phyloP scores from a whole-genome alignment of 1,139 yeast species.

The Kodamaea alishanica region DNA sequence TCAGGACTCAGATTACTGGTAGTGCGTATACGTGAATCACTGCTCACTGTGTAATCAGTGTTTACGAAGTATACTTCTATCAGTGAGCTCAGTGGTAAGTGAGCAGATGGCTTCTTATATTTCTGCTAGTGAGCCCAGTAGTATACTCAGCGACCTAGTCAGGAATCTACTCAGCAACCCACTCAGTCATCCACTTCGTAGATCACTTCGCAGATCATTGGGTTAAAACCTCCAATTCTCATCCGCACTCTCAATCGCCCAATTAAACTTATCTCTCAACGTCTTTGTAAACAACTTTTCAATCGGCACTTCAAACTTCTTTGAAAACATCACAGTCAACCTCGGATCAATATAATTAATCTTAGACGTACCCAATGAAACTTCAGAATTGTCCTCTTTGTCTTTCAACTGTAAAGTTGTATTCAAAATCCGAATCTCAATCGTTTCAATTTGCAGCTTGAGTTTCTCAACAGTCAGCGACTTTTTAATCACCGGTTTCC shows the following conservation, averaged over 20 bases:
- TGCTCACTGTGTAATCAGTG: too few species aligned
- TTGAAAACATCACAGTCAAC: conserved; percentile 83
- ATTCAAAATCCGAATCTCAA: conserved; percentile 68
- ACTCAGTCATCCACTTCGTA: too few species aligned
- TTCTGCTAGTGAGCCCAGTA: too few species aligned
- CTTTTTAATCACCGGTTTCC: conserved; percentile 55
- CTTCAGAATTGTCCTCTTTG: conserved; percentile 91
- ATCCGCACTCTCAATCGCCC: conserved; percentile 94
- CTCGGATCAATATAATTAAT: conserved; percentile 95
- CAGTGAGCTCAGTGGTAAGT: too few species aligned
- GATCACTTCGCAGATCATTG: too few species aligned
- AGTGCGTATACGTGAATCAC: too few species aligned
- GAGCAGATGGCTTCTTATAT: too few species aligned
- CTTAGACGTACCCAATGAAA: conserved; percentile 89
- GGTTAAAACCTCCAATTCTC: conserved; percentile 87
- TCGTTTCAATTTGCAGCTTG: conserved; percentile 63
- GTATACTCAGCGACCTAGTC: too few species aligned
- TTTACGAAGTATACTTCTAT: too few species aligned
- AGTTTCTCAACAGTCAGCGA: conserved; percentile 65
- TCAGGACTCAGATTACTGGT: too few species aligned
- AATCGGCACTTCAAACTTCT: conserved; percentile 82
- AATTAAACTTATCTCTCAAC: conserved; percentile 82
- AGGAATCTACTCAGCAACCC: too few species aligned
- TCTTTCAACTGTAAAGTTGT: conserved; percentile 77
- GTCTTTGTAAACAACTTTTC: conserved; percentile 91